phyloP scores from a whole-genome alignment of 2,329 filamentous ascomycete genomes.

The Hawksworthiomyces lignivorus region DNA sequence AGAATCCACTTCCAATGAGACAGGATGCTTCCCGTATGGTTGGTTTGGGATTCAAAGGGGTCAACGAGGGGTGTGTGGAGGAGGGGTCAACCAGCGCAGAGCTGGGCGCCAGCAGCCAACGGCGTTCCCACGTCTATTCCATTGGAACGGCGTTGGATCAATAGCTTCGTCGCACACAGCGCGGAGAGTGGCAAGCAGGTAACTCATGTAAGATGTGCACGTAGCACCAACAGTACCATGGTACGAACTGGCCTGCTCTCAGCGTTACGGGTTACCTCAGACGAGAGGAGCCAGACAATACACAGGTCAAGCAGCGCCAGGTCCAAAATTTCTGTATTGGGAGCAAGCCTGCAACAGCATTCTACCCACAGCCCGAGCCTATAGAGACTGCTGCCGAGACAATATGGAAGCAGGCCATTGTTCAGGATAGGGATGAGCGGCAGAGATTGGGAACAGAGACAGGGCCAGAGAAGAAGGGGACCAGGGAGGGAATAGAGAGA shows the following conservation, averaged over 20 bases:
- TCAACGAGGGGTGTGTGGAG: constrained; percentile 5
- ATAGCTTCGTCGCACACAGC: not conserved
- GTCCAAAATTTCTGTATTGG: not conserved
- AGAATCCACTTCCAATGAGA: constrained; percentile 7
- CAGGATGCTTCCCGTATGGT: constrained; percentile 14
- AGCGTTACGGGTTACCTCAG: no score
- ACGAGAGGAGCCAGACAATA: not conserved
- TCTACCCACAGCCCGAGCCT: no score
- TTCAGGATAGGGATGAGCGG: no score
- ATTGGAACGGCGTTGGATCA: not conserved
- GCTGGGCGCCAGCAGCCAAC: constrained; percentile 6
- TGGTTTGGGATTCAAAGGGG: constrained; percentile 13
- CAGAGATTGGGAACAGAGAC: no score
- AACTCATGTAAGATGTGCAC: no score
- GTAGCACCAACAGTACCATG: constrained; percentile 3
- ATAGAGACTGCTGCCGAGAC: not conserved
- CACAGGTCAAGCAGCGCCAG: not conserved
- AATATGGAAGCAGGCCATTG: not conserved
- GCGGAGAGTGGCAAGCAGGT: no score
- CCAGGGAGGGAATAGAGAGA: no score
- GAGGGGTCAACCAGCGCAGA: constrained; percentile 1
- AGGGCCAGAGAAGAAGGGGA: no score
- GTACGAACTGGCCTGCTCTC: not conserved
- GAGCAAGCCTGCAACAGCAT: not conserved
- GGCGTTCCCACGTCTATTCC: constrained; percentile 1